Conservation (phyloP, 495 filamentous ascomycete genomes). For the Elasticomyces elasticus region DNA sequence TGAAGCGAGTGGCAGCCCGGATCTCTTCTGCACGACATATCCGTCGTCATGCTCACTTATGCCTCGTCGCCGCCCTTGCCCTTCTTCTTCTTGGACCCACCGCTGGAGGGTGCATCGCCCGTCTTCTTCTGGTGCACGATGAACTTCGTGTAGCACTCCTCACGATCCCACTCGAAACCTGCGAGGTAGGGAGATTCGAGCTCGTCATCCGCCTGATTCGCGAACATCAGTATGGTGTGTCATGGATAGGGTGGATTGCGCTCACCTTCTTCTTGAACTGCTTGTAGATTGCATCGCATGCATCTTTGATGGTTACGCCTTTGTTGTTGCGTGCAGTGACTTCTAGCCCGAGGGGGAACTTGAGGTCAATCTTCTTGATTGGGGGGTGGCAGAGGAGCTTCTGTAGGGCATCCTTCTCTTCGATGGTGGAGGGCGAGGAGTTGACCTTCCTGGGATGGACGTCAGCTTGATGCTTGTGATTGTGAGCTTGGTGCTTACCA, state of each 20-base stretch:
- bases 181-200: conserved; percentile 70
- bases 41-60: background rate
- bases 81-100: conserved; percentile 59
- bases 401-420: conserved; percentile 73
- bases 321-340: conserved; percentile 83
- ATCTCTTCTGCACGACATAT: background rate
- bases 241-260: background rate
- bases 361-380: conserved; percentile 86
- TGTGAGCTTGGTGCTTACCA: conserved; percentile 51
- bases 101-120: conserved; percentile 40
- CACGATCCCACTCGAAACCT: conserved; percentile 91
- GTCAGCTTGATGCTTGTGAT: background rate
- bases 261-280: conserved; percentile 84
- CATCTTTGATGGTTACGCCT: conserved; percentile 92
- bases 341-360: conserved; percentile 76
- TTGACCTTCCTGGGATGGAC: conserved; percentile 61
- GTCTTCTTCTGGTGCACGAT: conserved; percentile 75
- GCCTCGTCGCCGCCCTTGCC: conserved; percentile 35
- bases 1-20: conserved; percentile 13
- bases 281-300: conserved; percentile 86
- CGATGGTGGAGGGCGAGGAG: conserved; percentile 61
- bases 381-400: conserved; percentile 67
- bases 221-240: background rate
- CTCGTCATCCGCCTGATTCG: conserved; percentile 71
- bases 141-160: conserved; percentile 63